These are phyloP conservation scores for Clonostachys byssicola DNA, from an alignment of 2,329 filamentous ascomycete genomes.

Conservation along the genomic window DNA sequence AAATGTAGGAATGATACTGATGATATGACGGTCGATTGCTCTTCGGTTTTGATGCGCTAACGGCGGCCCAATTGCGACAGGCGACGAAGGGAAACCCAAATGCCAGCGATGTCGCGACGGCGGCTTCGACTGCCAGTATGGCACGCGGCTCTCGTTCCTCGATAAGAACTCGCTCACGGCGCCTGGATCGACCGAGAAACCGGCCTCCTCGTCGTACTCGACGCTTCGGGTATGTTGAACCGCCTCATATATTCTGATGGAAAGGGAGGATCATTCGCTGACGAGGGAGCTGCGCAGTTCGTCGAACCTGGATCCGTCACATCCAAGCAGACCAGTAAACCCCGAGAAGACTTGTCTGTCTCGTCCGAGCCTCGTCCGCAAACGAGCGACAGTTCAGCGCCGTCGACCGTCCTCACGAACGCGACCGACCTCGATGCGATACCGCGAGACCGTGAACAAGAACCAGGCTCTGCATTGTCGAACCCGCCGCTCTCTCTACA, in stretches of 20 bases:
- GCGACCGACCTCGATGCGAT: no score
- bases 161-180: constrained; percentile 41
- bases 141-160: constrained; percentile 39
- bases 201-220: constrained; percentile 7
- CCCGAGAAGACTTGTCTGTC: no score
- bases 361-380: no score
- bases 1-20: constrained; percentile 34
- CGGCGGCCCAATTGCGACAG: constrained; percentile 15
- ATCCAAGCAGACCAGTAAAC: no score
- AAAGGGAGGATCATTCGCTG: no score
- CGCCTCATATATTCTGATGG: no score
- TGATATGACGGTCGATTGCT: neutral
- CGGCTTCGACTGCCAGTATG: constrained; percentile 42
- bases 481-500: no score
- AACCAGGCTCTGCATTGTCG: no score
- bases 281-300: no score
- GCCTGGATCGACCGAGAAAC: constrained; percentile 1
- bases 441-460: no score
- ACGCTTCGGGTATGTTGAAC: constrained; percentile 10
- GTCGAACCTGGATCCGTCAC: no score
- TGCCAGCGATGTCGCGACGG: constrained; percentile 42
- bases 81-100: constrained; percentile 43
- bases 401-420: constrained; percentile 1
- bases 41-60: neutral
- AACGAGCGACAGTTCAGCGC: neutral